phyloP scores from a whole-genome alignment of 2,329 filamentous ascomycete species.

The Alternaria brassicicola region DNA sequence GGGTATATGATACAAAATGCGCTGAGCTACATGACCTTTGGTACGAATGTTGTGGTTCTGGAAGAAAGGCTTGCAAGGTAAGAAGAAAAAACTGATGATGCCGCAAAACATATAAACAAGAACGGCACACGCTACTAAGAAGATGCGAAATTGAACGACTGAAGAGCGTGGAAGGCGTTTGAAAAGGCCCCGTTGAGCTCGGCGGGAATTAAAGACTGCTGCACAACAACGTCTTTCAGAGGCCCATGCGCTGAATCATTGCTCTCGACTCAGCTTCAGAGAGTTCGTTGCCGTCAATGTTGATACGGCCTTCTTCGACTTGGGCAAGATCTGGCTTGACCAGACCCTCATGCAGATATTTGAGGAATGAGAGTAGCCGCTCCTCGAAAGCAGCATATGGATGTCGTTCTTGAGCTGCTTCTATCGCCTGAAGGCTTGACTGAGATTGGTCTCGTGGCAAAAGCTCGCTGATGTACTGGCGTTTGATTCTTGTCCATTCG shows the following conservation, averaged over 20 bases:
- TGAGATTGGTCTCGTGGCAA: slow-evolving; percentile 6
- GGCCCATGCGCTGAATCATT: slow-evolving; percentile 42
- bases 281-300: slow-evolving; percentile 40
- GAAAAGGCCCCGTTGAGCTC: not conserved
- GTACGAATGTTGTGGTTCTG: not conserved
- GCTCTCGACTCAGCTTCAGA: slow-evolving; percentile 38
- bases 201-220: not conserved
- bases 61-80: not conserved
- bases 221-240: slow-evolving; percentile 19
- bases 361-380: slow-evolving; percentile 51
- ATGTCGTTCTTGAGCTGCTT: slow-evolving; percentile 40
- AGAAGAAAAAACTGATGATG: not conserved
- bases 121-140: not conserved
- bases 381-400: slow-evolving; percentile 50
- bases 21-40: not conserved
- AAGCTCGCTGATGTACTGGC: slow-evolving; percentile 42
- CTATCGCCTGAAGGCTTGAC: slow-evolving; percentile 23
- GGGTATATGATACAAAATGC: slow-evolving; percentile 1
- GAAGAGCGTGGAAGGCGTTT: not conserved
- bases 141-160: not conserved
- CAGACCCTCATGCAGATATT: slow-evolving; percentile 51
- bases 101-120: slow-evolving; percentile 2
- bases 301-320: slow-evolving; percentile 56
- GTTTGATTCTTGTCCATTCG: slow-evolving; percentile 48
- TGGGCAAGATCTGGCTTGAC: slow-evolving; percentile 58